Percentiles rank a stretch among this genome's conserved stretches.
Conservation (phyloP, 495 filamentous ascomycete genomes). For the Penicillium flavigenum region DNA sequence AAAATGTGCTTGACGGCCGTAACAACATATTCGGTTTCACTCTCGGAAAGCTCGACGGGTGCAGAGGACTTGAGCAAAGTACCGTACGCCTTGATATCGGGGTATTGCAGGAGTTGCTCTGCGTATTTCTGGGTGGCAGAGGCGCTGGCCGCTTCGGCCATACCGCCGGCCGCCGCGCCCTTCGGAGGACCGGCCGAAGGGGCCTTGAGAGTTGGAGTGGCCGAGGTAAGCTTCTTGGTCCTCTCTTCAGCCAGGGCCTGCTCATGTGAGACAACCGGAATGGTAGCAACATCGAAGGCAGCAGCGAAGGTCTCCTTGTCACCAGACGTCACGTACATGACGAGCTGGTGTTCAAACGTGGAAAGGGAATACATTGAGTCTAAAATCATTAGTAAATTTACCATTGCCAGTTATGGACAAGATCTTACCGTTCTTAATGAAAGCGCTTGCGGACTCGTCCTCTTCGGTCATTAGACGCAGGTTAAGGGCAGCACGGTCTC, state of each 20-base stretch:
- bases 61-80: constrained; percentile 83
- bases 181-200: constrained; percentile 83
- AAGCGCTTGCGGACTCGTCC: constrained; percentile 77
- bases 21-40: constrained; percentile 97
- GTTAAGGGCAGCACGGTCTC: constrained; percentile 92
- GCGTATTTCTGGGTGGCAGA: constrained; percentile 84
- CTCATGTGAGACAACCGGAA: constrained; percentile 93
- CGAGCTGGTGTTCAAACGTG: constrained; percentile 93
- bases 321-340: constrained; percentile 94
- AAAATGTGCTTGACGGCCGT: constrained; percentile 93
- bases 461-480: constrained; percentile 82
- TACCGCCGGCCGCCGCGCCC: constrained; percentile 56
- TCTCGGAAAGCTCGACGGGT: constrained; percentile 87
- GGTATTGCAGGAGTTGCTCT: constrained; percentile 80
- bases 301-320: constrained; percentile 78
- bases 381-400: constrained; percentile 26
- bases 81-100: constrained; percentile 87
- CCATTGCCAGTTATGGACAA: neutral
- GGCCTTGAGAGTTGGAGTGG: constrained; percentile 92
- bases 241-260: constrained; percentile 96
- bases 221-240: constrained; percentile 90
- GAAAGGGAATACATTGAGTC: constrained; percentile 84
- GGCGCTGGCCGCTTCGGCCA: constrained; percentile 71
- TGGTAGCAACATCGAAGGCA: constrained; percentile 85
- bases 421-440: constrained; percentile 83